These are phyloP conservation scores for Akanthomyces dipterigenus DNA, from an alignment of 2,329 filamentous ascomycete species.

Conservation along the genomic window DNA sequence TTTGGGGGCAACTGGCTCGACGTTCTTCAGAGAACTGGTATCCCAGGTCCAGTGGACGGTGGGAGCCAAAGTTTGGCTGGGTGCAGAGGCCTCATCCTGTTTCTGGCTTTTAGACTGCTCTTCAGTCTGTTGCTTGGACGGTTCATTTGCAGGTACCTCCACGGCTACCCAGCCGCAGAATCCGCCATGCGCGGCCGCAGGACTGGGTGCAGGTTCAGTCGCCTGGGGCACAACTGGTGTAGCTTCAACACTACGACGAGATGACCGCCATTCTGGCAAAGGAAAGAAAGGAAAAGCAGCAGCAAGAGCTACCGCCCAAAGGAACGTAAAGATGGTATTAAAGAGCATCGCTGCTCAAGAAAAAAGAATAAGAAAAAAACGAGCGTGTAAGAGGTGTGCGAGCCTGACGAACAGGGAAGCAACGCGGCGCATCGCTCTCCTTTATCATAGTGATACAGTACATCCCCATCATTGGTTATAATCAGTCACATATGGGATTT, in stretches of 20 bases:
- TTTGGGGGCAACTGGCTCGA: conserved; percentile 19
- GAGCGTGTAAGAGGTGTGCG: neutral
- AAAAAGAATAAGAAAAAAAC: neutral
- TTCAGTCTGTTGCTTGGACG: neutral
- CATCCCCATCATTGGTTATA: neutral
- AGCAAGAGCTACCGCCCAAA: neutral
- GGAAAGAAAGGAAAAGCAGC: conserved; percentile 6
- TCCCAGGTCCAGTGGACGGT: conserved; percentile 21
- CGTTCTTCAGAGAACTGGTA: conserved; percentile 17
- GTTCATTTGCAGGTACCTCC: neutral
- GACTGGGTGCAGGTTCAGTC: neutral
- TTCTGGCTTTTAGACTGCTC: neutral
- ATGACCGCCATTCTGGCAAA: neutral
- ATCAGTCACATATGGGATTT: neutral
- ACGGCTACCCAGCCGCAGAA: neutral
- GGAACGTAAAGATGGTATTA: conserved; percentile 3
- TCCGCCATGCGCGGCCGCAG: neutral
- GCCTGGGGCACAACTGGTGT: neutral
- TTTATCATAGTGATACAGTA: neutral
- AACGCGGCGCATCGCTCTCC: neutral
- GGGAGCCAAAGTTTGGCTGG: neutral
- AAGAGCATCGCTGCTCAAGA: conserved; percentile 5
- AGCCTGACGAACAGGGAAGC: neutral
- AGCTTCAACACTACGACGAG: neutral
- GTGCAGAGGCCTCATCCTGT: neutral